Evolutionary conservation across 2,329 filamentous ascomycete species (phyloP).

Genomic region (Akanthomyces lecanii): DNA sequence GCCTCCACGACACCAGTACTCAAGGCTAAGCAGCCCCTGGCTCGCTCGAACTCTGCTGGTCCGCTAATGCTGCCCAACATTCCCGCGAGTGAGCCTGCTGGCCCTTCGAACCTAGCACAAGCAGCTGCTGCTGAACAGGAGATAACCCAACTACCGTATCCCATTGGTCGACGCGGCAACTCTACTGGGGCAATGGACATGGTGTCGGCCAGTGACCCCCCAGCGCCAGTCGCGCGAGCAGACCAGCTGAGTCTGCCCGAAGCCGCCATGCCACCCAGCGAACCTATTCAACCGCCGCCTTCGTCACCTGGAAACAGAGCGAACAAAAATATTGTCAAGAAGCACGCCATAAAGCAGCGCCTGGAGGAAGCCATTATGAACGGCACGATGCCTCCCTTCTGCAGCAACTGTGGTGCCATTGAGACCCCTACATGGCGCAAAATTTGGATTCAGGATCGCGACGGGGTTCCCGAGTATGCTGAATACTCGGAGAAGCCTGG

Average conservation of each 20-base stretch:
- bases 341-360: slow-evolving; percentile 56
- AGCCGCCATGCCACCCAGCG: slow-evolving; percentile 40
- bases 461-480: slow-evolving; percentile 65
- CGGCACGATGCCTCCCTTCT: slow-evolving; percentile 83
- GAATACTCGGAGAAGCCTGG: slow-evolving; percentile 71
- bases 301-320: slow-evolving; percentile 44
- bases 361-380: slow-evolving; percentile 63
- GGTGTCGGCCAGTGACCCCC: slow-evolving; percentile 46
- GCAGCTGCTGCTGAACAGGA: slow-evolving; percentile 20
- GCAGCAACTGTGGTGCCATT: slow-evolving; percentile 88
- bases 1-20: slow-evolving; percentile 15
- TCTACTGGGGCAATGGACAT: slow-evolving; percentile 32
- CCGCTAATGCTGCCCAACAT: slow-evolving; percentile 33
- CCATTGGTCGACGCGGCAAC: slow-evolving; percentile 36
- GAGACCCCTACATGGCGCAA: slow-evolving; percentile 96
- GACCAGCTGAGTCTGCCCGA: slow-evolving; percentile 30
- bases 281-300: slow-evolving; percentile 32
- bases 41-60: slow-evolving; percentile 36
- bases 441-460: slow-evolving; percentile 74
- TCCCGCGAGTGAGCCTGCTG: slow-evolving; percentile 48
- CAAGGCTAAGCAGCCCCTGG: slow-evolving; percentile 22
- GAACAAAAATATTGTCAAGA: slow-evolving; percentile 62
- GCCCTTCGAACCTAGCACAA: slow-evolving; percentile 39
- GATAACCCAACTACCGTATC: slow-evolving; percentile 28
- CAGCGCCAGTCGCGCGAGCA: slow-evolving; percentile 27